Conservation (phyloP, 495 filamentous ascomycete genomes). For the Talaromyces thailandensis region DNA sequence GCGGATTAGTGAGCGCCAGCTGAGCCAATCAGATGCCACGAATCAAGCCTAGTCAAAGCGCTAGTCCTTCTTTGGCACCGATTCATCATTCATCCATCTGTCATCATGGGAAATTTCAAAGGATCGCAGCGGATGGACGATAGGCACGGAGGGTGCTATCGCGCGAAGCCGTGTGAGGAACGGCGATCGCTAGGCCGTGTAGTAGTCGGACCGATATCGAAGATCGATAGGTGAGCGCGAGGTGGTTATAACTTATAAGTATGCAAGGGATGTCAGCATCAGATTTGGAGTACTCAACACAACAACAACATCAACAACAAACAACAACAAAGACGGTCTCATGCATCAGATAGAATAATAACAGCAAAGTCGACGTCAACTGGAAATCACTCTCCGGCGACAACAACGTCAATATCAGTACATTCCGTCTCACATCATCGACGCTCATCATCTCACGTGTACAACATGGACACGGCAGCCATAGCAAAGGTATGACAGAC, state of each 20-base stretch:
- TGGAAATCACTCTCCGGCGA: neutral
- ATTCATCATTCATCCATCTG: neutral
- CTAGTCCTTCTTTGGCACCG: neutral
- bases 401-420: neutral
- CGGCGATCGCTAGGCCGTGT: neutral
- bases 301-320: too few relatives aligned
- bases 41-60: neutral
- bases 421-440: neutral
- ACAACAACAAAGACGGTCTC: too few relatives aligned
- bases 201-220: neutral
- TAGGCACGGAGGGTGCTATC: neutral
- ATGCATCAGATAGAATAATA: neutral
- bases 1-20: neutral
- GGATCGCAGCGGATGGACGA: neutral
- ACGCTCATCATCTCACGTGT: neutral
- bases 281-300: too few relatives aligned
- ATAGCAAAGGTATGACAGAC: neutral
- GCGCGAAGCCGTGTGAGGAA: neutral
- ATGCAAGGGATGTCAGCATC: neutral
- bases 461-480: neutral
- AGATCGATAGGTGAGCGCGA: neutral
- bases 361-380: neutral
- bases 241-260: neutral
- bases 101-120: too few relatives aligned
- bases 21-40: neutral